These are phyloP conservation scores for Sisymbrium altissimum DNA, from an alignment of 345 rosid species.

Conservation along the genomic window DNA sequence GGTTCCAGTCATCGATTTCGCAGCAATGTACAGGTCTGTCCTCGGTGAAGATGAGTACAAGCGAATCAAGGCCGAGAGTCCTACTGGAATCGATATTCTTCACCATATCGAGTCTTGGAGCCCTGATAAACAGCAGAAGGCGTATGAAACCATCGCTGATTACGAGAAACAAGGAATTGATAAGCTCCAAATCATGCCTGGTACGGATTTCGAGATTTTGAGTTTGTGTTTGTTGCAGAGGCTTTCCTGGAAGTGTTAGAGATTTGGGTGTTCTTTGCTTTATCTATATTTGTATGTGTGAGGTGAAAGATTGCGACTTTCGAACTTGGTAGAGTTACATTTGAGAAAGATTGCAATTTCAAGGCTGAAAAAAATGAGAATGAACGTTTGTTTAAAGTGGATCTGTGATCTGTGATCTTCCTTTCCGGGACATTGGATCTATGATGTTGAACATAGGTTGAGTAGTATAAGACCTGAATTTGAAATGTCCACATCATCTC, in stretches of 20 bases:
- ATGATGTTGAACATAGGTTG: not conserved
- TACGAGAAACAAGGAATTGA: conserved; percentile 75
- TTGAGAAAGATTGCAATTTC: not conserved
- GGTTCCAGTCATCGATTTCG: conserved; percentile 86
- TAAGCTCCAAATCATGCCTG: conserved; percentile 90
- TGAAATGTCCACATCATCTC: too few species aligned
- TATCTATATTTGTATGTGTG: not conserved
- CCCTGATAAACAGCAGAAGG: conserved; percentile 56
- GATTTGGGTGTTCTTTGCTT: not conserved
- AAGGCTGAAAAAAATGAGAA: not conserved
- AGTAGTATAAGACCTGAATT: not conserved
- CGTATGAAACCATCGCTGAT: conserved; percentile 61
- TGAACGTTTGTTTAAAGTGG: not conserved
- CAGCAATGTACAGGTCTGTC: conserved; percentile 80
- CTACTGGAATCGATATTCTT: conserved; percentile 79
- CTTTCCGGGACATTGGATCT: not conserved
- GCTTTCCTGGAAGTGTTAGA: not conserved
- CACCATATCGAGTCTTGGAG: conserved; percentile 74
- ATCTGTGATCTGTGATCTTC: not conserved
- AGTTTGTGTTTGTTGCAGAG: conserved; percentile 10
- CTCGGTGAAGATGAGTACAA: conserved; percentile 76
- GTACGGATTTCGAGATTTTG: conserved; percentile 25
- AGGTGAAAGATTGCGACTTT: not conserved
- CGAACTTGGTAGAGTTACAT: not conserved
- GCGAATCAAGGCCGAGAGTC: conserved; percentile 61